A percentile compares a stretch with the other conserved stretches of the same genome.
phyloP scores from a whole-genome alignment of 2,329 filamentous ascomycete species.

The Phaeosphaeria sp. region DNA sequence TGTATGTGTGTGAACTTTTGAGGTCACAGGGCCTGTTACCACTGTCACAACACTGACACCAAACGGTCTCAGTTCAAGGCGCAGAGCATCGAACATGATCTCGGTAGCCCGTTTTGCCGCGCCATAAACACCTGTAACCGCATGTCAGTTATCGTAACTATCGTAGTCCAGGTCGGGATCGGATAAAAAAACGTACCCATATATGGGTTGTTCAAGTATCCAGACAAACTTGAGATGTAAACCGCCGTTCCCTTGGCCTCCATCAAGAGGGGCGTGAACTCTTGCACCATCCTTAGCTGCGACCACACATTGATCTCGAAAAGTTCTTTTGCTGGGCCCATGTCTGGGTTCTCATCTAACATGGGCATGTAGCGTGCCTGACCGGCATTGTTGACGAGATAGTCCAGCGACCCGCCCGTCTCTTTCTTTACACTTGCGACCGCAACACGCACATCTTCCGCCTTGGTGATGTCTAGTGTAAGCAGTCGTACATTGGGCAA shows the following conservation, averaged over 20 bases:
- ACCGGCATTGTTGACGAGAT: conserved; percentile 55
- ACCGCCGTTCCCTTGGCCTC: conserved; percentile 16
- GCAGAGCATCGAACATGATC: conserved; percentile 26
- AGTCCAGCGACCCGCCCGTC: conserved; percentile 19
- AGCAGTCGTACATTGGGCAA: background rate
- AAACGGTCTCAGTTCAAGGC: conserved; percentile 23
- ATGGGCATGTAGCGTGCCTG: conserved; percentile 40
- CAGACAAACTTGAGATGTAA: conserved; percentile 10
- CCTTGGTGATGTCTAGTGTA: conserved; percentile 10
- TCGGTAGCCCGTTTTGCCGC: conserved; percentile 46
- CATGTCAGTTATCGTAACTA: background rate
- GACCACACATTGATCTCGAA: conserved; percentile 51
- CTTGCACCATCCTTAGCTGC: conserved; percentile 45
- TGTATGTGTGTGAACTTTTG: background rate
- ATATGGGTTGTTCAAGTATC: conserved; percentile 3
- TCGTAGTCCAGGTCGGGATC: too few relatives aligned
- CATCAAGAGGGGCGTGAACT: conserved; percentile 38
- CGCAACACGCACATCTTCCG: conserved; percentile 7
- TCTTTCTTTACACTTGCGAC: conserved; percentile 4
- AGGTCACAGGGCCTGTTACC: conserved; percentile 15
- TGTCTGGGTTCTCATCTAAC: conserved; percentile 23
- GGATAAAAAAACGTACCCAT: background rate
- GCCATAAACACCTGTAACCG: conserved; percentile 25
- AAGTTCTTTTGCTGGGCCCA: conserved; percentile 15
- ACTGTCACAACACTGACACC: conserved; percentile 21